Evolutionary conservation across 768 basidiomycete genomes (phyloP), one percentile per base, ranked within the genome.

Genomic region (Rhizopogon rudus): DNA sequence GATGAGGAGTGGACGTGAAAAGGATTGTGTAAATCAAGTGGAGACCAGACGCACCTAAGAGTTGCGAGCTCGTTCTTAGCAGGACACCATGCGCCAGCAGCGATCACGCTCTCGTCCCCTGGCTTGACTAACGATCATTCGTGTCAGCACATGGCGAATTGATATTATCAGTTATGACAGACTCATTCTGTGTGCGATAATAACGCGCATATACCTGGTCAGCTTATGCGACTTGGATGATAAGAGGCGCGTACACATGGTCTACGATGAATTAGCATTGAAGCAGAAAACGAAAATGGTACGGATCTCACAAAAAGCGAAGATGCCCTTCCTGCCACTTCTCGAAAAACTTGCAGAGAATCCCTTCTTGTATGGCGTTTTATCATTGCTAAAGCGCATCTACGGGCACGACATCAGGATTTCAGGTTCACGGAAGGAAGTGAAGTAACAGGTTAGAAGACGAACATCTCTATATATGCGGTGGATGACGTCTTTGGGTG

Each of bases 331-430:
- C 41, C 90, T 75, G 3, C 96, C 96, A 29, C 88, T 88, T 45
- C 97, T 77, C 3, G 93, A 94, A 61, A 95, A 91, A 52, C 86
- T 88, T 0, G 91, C 89, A 0, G 88, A 87, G 33, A 98, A 79
- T 9, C 78, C 77, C 6, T 70, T 81, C 72, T 98, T 98, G 75
- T 99, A 99, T 0, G 96, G 96, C 5, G 96, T 99, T 73, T 94
- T 95, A 67, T 94, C 90, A 54, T 91, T 91, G 65, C 89, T 92
- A 71, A 96, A 97, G 13, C 94, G 82, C 22, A 96, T 69, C 90
- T 93, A 37, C 22, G 3, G 35, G 14, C 14, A 12, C 9, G 14
- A 49, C 14, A 39, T 49, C 14, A 49, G 20, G 14, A 10, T 3
- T 5, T 5, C 12, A 22, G 8, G 7, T 48, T 13, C 17, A 22